Evolutionary conservation across 345 rosid species (phyloP).

Genomic region (Stellera chamaejasme): DNA sequence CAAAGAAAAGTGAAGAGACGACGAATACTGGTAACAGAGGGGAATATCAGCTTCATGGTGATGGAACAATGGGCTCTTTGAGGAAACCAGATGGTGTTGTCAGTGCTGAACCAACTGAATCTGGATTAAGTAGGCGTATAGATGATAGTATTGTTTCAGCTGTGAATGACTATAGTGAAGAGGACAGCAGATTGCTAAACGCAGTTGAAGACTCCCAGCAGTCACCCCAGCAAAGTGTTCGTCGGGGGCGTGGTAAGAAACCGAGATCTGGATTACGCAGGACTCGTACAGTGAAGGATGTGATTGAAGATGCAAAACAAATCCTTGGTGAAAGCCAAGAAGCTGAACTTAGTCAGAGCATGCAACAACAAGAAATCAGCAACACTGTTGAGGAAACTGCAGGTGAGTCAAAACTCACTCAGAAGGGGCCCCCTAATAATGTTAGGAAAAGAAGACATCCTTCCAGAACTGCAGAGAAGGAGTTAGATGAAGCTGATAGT

Average conservation of each 20-base stretch:
- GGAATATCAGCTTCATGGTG: slow-evolving; percentile 16
- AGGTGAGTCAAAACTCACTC: slow-evolving; percentile 22
- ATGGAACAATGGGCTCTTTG: slow-evolving; percentile 17
- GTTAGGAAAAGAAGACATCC: slow-evolving; percentile 47
- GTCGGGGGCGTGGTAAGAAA: slow-evolving; percentile 37
- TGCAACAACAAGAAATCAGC: slow-evolving; percentile 17
- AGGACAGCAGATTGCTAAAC: slow-evolving; percentile 40
- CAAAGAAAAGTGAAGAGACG: slow-evolving; percentile 34
- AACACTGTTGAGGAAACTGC: slow-evolving; percentile 24
- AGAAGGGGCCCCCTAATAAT: slow-evolving; percentile 25
- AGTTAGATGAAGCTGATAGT: slow-evolving; percentile 52
- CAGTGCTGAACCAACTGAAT: slow-evolving; percentile 23
- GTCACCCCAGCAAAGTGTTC: slow-evolving; percentile 35
- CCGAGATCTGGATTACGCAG: slow-evolving; percentile 41
- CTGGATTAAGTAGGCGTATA: slow-evolving; percentile 19
- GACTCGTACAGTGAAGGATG: slow-evolving; percentile 40
- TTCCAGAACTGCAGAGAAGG: slow-evolving; percentile 34
- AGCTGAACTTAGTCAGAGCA: slow-evolving; percentile 16
- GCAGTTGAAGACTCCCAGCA: slow-evolving; percentile 48
- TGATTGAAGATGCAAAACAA: slow-evolving; percentile 47
- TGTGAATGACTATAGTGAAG: slow-evolving; percentile 40
- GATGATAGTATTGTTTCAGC: slow-evolving; percentile 37
- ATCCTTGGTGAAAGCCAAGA: slow-evolving; percentile 32
- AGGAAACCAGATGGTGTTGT: slow-evolving; percentile 15
- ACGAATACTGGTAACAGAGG: slow-evolving; percentile 13